Base-by-base conservation (phyloP, 2,329 filamentous ascomycete species). In the Diaporthe velutina region DNA sequence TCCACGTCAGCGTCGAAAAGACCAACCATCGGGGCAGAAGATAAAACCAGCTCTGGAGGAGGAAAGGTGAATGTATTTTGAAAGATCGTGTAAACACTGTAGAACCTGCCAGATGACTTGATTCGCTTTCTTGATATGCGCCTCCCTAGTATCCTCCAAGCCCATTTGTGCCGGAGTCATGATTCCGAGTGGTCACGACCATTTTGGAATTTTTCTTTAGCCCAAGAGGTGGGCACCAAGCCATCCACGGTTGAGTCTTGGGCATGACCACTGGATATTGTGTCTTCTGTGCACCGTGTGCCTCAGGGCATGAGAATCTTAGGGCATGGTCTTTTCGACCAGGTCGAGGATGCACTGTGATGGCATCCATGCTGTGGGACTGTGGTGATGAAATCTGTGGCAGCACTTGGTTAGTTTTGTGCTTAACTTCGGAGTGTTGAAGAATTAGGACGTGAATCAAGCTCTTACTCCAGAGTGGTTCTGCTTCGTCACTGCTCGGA, bases 281-380 rank as follows among this genome's bases (percentile, higher is more conserved):
- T 17, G 10, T 0, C 1, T 13, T 52, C 3, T 25, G n/a, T 52
- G 48, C 10, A 4, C 0, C 3, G n/a, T 15, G 6, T 2, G 1
- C n/a, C 25, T 52, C 48, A 52, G n/a, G 2, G n/a, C n/a, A 1
- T 52, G 48, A 7, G 10, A 25, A 25, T 4, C 3, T 4, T 25
- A 25, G 22, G n/a, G 4, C 13, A 0, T 52, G 48, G 1, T 2
- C 1, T 52, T 13, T n/a, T 15, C 15, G 48, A 4, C n/a, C 10
- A 15, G 48, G 2, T 52, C 1, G n/a, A 4, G 48, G n/a, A 1
- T 13, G 48, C 48, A 52, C n/a, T 52, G 48, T 6, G 48, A 52
- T 0, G 1, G 48, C 4, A 6, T 52, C 4, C 48, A 52, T 52
- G 48, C 3, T 15, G 48, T 52, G n/a, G 7, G 13, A 52, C 3